Evolutionary conservation across 2,329 filamentous ascomycete genomes (phyloP).

Genomic region (Colletotrichum brevisporum): DNA sequence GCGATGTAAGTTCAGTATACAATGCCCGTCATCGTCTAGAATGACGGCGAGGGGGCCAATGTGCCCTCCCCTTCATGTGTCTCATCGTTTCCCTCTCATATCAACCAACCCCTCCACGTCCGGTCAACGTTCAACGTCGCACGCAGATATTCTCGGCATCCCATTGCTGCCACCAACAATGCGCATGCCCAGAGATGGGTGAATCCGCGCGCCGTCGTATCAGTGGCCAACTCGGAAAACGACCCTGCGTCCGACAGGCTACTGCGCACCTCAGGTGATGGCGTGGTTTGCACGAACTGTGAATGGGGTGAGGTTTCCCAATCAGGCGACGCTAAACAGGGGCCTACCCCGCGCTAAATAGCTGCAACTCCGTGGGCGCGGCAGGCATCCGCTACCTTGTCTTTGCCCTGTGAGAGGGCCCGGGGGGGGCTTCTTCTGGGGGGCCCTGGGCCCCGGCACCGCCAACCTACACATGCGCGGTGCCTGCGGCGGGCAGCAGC

Average conservation of each 20-base stretch:
- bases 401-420: slow-evolving; percentile 3
- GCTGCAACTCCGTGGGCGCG: slow-evolving; percentile 20
- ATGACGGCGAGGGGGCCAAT: background rate
- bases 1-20: background rate
- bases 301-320: slow-evolving; percentile 38
- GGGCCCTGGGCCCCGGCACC: background rate
- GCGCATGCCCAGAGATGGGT: background rate
- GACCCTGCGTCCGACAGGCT: too few relatives aligned
- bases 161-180: background rate
- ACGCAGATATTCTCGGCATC: slow-evolving; percentile 12
- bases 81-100: background rate
- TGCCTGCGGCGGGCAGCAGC: background rate
- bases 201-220: slow-evolving; percentile 7
- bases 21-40: background rate
- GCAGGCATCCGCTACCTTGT: slow-evolving; percentile 27
- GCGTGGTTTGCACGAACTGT: slow-evolving; percentile 31
- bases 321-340: slow-evolving; percentile 29
- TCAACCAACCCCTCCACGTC: background rate
- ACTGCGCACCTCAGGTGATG: slow-evolving; percentile 29
- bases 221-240: slow-evolving; percentile 13
- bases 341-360: slow-evolving; percentile 37
- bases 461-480: background rate
- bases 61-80: background rate
- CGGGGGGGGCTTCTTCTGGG: too few relatives aligned
- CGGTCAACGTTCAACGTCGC: slow-evolving; percentile 9